Evolutionary conservation across 305 asterid species (phyloP).

Genomic region (Fraxinus sp.): DNA sequence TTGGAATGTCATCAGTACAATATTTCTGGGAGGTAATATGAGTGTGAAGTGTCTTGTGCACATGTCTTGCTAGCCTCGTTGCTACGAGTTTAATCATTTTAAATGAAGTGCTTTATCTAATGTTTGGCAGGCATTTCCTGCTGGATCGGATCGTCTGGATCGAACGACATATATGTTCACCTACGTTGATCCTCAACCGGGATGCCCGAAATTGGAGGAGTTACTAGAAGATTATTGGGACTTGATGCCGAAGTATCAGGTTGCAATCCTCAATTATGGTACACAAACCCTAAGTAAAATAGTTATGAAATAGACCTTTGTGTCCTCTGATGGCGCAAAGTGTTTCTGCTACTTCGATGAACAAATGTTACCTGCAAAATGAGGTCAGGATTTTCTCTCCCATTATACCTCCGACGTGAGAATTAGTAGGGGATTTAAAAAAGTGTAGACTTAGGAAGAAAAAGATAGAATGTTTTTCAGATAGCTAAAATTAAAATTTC

Average conservation of each 20-base stretch:
- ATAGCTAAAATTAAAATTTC: background rate
- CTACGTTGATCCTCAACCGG: constrained; percentile 81
- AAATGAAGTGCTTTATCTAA: background rate
- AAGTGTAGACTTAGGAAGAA: background rate
- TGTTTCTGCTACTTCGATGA: background rate
- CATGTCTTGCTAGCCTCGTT: background rate
- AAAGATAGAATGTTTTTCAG: background rate
- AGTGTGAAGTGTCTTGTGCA: background rate
- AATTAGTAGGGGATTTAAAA: background rate
- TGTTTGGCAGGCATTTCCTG: constrained; percentile 81
- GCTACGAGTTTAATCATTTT: background rate
- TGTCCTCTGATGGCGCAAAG: background rate
- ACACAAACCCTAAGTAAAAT: background rate
- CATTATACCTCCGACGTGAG: background rate
- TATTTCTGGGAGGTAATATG: constrained; percentile 90
- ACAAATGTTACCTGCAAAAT: background rate
- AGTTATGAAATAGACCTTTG: background rate
- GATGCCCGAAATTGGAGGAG: constrained; percentile 77
- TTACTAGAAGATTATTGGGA: constrained; percentile 94
- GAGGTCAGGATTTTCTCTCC: background rate
- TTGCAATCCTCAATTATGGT: constrained; percentile 20
- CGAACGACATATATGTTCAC: constrained; percentile 97
- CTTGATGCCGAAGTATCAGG: constrained; percentile 96
- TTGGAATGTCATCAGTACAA: constrained; percentile 71
- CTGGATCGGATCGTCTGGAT: constrained; percentile 79